Evolutionary conservation across 768 basidiomycete genomes (phyloP), one percentile per base, ranked within the genome.

Genomic region (Lenzites betulinus): DNA sequence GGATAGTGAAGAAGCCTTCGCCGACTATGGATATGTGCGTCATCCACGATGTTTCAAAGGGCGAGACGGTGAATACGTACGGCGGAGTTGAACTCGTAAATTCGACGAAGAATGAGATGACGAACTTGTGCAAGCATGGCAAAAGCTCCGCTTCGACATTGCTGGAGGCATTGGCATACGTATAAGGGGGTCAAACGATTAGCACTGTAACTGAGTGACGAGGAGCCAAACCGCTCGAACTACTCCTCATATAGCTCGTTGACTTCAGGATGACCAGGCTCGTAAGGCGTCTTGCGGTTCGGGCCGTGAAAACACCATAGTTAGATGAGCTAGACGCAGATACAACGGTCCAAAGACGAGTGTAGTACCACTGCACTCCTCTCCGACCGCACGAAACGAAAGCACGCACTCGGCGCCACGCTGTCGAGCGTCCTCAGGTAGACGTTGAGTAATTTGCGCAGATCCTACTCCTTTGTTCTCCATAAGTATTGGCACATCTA

Each of bases 241-340:
- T 80, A 75, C 66, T 81, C 79, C 62, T 79, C 75, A 74, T 84
- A 70, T 6, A 82, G 71, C 28, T 82, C 76, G 67, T 84, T 71
- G 28, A 81, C 55, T 75, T 75, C 9, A 83, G 66, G 0, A 83
- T 83, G 39, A 77, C 80, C n/a, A n/a, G n/a, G n/a, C 55, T 77
- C 76, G 68, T 78, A 79, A 1, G 79, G 77, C 1, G 75, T 78
- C n/a, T 71, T 74, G 39, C 78, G 74, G 58, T 81, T 77, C 1
- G 76, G 76, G 13, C 68, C 73, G 62, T 84, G 83, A 11, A 83
- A 71, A 67, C 80, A 84, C 70, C 75, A 81, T 64, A 83, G 76
- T 25, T 82, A 78, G 35, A 81, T 52, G 56, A 58, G 51, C 71
- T 72, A 16, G 20, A 13, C 7, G 12, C 35, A 7, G 15, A 3